A percentile compares a stretch with the other conserved stretches of the same genome.
phyloP scores from a whole-genome alignment of 495 filamentous ascomycete genomes.

The Trichoderma orchidacearum region DNA sequence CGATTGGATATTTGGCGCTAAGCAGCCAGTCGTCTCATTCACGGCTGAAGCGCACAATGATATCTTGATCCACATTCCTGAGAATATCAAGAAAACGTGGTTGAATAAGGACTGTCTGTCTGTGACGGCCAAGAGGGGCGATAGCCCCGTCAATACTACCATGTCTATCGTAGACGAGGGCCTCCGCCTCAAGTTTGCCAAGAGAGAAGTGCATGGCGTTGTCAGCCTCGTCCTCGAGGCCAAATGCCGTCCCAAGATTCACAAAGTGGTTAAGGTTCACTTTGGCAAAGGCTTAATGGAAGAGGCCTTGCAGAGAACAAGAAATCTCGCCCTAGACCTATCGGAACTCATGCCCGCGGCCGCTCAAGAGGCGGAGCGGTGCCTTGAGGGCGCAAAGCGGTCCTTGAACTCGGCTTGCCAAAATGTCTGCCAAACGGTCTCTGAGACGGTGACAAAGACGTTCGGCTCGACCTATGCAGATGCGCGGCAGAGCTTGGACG shows the following conservation, averaged over 20 bases:
- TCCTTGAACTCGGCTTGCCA: neutral
- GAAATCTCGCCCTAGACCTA: neutral
- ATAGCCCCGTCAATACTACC: constrained; percentile 22
- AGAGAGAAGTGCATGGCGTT: constrained; percentile 25
- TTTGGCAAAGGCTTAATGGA: constrained; percentile 23
- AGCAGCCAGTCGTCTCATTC: neutral
- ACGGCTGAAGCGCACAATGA: constrained; percentile 11
- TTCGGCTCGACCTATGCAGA: constrained; percentile 18
- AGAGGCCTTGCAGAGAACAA: constrained; percentile 17
- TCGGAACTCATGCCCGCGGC: neutral
- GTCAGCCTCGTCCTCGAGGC: constrained; percentile 30
- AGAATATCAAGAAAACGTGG: constrained; percentile 22
- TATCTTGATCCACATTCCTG: constrained; percentile 24
- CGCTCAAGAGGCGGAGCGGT: neutral
- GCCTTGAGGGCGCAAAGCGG: neutral
- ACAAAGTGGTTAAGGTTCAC: constrained; percentile 29
- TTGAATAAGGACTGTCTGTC: constrained; percentile 26
- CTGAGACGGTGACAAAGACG: constrained; percentile 16
- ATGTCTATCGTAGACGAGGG: constrained; percentile 28
- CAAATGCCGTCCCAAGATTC: constrained; percentile 26
- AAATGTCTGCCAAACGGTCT: neutral
- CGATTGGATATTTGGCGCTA: constrained; percentile 2
- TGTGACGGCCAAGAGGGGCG: constrained; percentile 27
- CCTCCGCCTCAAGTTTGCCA: constrained; percentile 24
- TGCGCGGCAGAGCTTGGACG: constrained; percentile 18